Evolutionary conservation across 2,329 filamentous ascomycete species (phyloP), one percentile per base, ranked within the genome.

Genomic region (Lachnellula willkommii): DNA sequence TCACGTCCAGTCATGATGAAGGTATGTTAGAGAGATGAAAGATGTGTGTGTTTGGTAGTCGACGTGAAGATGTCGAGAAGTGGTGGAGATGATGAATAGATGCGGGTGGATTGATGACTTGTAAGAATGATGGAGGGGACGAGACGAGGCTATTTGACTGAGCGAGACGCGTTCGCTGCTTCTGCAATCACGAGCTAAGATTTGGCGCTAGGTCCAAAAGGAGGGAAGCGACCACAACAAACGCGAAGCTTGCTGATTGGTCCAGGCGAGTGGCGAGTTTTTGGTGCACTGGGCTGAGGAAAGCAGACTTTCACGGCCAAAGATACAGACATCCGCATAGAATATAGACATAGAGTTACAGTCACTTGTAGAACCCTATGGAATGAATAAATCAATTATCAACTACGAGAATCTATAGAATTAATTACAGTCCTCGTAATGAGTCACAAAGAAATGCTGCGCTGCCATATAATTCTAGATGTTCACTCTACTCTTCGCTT

Each of bases 1-100:
- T 79, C 73, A 79, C 78, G 78, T 76, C 79, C 79, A 80, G 79
- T 78, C 79, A 81, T 81, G 65, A 71, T 80, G 75, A 77, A 69
- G 62, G 46, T 63, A 62, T 67, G 63, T 62, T 59, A 58, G 47
- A 52, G 35, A 54, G 57, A 53, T 63, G 50, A 54, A 50, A 47
- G 53, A 52, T 48, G 50, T 56, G 48, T 57, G 59, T 60, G 55
- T 47, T 55, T 53, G 37, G 46, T 45, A 42, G 22, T 53, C 14
- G 56, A 56, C 47, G 32, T 26, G 57, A 58, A 57, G 57, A 35
- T 54, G 52, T 50, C 47, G 48, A 50, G 35, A 47, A 24, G 50
- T 52, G 42, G 24, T 50, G 56, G 37, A 49, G 56, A 48, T 52
- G 57, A 55, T 47, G 57, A 55, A 50, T 56, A 54, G 55, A 50